phyloP scores from a whole-genome alignment of 768 basidiomycete genomes.

The Terana coerulea region DNA sequence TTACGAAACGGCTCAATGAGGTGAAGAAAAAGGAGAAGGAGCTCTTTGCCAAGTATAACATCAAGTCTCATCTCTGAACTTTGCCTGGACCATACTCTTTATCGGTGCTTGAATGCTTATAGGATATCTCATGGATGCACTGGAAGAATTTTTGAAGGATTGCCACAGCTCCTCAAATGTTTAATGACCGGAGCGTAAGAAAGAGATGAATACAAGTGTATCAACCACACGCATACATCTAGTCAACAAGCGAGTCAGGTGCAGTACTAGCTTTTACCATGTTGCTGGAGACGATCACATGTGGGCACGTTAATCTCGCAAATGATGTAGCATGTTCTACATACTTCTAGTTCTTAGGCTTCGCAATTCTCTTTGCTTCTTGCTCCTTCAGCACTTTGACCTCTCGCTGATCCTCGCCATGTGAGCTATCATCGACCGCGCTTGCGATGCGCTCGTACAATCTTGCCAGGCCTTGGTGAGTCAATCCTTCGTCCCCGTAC shows the following conservation, averaged over 20 bases:
- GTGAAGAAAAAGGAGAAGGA: slow-evolving; percentile 58
- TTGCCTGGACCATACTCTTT: neutral
- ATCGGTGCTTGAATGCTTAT: too few relatives aligned
- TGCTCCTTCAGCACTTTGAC: slow-evolving; percentile 36
- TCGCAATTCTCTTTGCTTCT: slow-evolving; percentile 33
- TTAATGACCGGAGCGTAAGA: too few relatives aligned
- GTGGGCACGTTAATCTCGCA: neutral
- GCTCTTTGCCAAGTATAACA: slow-evolving; percentile 53
- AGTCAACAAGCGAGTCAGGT: too few relatives aligned
- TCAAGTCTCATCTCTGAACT: slow-evolving; percentile 53
- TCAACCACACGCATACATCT: too few relatives aligned
- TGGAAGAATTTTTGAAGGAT: too few relatives aligned
- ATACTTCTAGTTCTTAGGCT: slow-evolving; percentile 12
- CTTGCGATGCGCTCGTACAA: slow-evolving; percentile 41
- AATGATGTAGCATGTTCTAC: neutral
- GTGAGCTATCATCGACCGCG: slow-evolving; percentile 31
- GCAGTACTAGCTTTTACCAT: too few relatives aligned
- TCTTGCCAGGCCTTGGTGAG: slow-evolving; percentile 45
- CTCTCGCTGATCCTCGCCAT: slow-evolving; percentile 26
- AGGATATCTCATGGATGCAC: too few relatives aligned
- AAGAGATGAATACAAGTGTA: too few relatives aligned
- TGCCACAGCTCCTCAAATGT: too few relatives aligned
- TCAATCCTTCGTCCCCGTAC: slow-evolving; percentile 34
- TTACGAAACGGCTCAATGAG: slow-evolving; percentile 53
- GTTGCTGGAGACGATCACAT: too few relatives aligned